Base-by-base conservation (phyloP, 164 flowering plant genomes). In the Magnolia officinalis region DNA sequence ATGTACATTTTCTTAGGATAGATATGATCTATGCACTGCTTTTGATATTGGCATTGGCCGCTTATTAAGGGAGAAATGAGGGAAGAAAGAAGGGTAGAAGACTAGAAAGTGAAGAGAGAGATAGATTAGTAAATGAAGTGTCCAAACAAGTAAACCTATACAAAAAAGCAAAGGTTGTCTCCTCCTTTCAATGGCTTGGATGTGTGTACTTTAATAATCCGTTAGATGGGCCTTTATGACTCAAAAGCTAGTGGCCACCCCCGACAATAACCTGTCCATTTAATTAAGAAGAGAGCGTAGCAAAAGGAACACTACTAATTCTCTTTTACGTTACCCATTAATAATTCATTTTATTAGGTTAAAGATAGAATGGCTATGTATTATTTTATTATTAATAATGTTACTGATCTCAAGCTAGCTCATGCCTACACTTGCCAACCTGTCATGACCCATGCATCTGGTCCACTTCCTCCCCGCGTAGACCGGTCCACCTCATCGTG, bases 101-200 rank as follows among this genome's bases (percentile, higher is more conserved):
- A 37, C 45, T 37, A 37, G 45, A 37, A 37, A 37, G 18, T 14
- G 8, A 18, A n/a, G 72, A 19, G 72, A 19, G 16, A 70, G 72
- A 18, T 14, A 49, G 9, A 49, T 49, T 16, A n/a, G 6, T 64
- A 64, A 64, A n/a, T 64, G 23, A 20, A 64, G 21, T 64, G 19
- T 18, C 8, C 21, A 8, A 61, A 24, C 68, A 61, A 63, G 58
- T 50, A 73, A 73, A 73, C 68, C 68, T 52, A 73, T 18, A 11
- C 29, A 26, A 9, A 75, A 75, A 75, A 67, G 77, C 77, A 74
- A 66, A 66, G 71, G 20, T 51, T 52, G 72, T 65, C 50, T 75
- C 71, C 77, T 67, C 23, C 64, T 74, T 67, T 59, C 51, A 67
- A 26, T 75, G 72, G 50, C 77, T 26, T 67, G 72, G 26, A 67